Base-by-base conservation (phyloP, 2,329 filamentous ascomycete genomes). In the Ophiostoma quercus region DNA sequence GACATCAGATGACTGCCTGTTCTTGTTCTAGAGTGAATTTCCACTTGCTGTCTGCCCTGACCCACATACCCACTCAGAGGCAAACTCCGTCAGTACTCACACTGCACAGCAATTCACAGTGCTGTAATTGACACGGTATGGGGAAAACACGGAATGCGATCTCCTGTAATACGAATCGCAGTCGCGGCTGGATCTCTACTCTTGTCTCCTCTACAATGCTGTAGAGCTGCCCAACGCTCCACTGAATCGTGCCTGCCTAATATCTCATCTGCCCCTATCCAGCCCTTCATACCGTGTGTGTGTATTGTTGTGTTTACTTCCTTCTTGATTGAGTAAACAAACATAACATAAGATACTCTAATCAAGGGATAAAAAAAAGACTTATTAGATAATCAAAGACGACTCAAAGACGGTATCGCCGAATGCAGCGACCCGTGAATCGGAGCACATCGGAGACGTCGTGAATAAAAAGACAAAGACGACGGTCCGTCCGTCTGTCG, bases 221-320 rank as follows among this genome's bases (percentile, higher is more conserved):
- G 39, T 41, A 41, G 11, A 41, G 43, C 19, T 47, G 43, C 43
- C 43, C 43, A 47, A 47, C 19, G 8, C 43, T 5, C 43, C 43
- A 47, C 43, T 47, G 16, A 47, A 12, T 43, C 43, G 43, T 47
- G 43, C 43, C 43, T 47, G 43, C 43, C 43, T 47, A 47, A 47
- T 47, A 34, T 41, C 39, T 41, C 11, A 41, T 41, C 43, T 47
- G 43, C 43, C 43, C 43, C 43, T 47, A 47, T 47, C 19, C 51
- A 22, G 51, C 22, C 51, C 51, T 57, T 57, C 43, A 47, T 47
- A n/a, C 43, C 43, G 43, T 57, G 51, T 57, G n/a, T 51, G 47
- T 16, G 47, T 51, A 22, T 14, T 19, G 6, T 14, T 7, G 7
- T 47, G 43, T 47, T 47, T 47, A 47, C 5, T n/a, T 8, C 7